Percentiles rank a stretch among this genome's conserved stretches.
phyloP scores from a whole-genome alignment of 2,329 filamentous ascomycete genomes.

The Reticulascus tulasneorum region DNA sequence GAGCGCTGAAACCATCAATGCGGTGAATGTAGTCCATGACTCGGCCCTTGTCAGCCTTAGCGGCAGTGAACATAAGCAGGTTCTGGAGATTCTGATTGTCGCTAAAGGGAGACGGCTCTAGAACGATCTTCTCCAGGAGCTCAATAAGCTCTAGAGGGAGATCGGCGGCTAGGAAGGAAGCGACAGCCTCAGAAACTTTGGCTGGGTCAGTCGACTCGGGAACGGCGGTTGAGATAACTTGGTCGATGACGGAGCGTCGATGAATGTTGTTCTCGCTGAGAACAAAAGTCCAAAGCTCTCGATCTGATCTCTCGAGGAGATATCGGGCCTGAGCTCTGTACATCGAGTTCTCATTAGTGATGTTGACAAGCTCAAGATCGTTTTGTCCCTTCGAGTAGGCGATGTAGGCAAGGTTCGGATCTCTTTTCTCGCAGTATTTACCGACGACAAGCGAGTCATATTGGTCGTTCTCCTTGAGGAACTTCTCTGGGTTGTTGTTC shows the following conservation, averaged over 20 bases:
- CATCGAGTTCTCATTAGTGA: slow-evolving; percentile 99
- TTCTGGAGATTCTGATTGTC: slow-evolving; percentile 98
- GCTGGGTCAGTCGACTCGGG: slow-evolving; percentile 89
- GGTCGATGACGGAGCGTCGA: slow-evolving; percentile 87
- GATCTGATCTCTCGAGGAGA: slow-evolving; percentile 82
- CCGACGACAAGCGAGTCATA: slow-evolving; percentile 91
- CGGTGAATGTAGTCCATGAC: slow-evolving; percentile 96
- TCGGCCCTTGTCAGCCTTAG: slow-evolving; percentile 91
- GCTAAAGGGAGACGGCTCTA: slow-evolving; percentile 98
- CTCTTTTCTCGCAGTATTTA: slow-evolving; percentile 98
- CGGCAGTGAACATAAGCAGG: slow-evolving; percentile 90
- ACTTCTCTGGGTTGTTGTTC: slow-evolving; percentile 97
- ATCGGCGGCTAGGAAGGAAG: slow-evolving; percentile 87
- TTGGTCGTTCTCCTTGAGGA: slow-evolving; percentile 94
- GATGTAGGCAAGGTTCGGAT: slow-evolving; percentile 92
- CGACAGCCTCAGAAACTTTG: slow-evolving; percentile 91
- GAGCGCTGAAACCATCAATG: slow-evolving; percentile 81
- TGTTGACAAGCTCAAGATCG: slow-evolving; percentile 91
- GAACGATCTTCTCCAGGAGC: slow-evolving; percentile 95
- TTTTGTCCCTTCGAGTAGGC: slow-evolving; percentile 96
- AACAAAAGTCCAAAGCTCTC: slow-evolving; percentile 91
- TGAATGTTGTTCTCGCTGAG: slow-evolving; percentile 95
- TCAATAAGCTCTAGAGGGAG: slow-evolving; percentile 93
- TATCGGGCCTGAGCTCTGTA: slow-evolving; percentile 97
- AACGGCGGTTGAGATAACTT: slow-evolving; percentile 93